Conservation (phyloP, 305 asterid genomes). For the Andrographis paniculata region DNA sequence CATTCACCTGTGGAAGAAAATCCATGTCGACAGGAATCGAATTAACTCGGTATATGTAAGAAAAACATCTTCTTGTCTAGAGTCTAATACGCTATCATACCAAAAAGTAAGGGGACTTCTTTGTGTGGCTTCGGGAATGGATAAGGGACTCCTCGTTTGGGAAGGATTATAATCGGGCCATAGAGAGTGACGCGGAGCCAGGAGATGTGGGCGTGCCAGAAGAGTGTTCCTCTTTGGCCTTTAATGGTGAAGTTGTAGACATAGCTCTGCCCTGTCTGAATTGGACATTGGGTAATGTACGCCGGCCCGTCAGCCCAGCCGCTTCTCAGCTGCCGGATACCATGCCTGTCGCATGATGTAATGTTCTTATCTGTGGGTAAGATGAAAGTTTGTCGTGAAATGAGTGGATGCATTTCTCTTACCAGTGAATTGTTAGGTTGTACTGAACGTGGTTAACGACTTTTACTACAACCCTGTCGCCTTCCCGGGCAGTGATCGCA, state of each 20-base stretch:
- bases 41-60: neutral
- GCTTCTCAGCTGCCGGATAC: constrained; percentile 9
- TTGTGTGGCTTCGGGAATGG: constrained; percentile 7
- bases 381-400: neutral
- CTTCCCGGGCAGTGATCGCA: neutral
- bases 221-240: constrained; percentile 10
- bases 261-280: constrained; percentile 10
- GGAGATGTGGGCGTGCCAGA: constrained; percentile 6
- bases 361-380: no score
- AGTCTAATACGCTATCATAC: neutral
- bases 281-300: constrained; percentile 10
- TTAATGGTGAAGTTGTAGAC: constrained; percentile 12
- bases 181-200: constrained; percentile 9
- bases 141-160: neutral
- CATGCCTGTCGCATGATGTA: constrained; percentile 10
- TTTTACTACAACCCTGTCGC: constrained; percentile 1
- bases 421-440: constrained; percentile 11
- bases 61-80: neutral
- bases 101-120: constrained; percentile 10
- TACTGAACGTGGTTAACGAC: constrained; percentile 4
- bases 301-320: constrained; percentile 12
- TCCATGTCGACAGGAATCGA: neutral
- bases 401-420: neutral
- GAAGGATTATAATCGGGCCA: constrained; percentile 9
- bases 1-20: constrained; percentile 8